Evolutionary conservation across 176 grass and related monocot genomes (phyloP), one percentile per base, ranked within the genome.

Genomic region (Tillandsia fasciculata): DNA sequence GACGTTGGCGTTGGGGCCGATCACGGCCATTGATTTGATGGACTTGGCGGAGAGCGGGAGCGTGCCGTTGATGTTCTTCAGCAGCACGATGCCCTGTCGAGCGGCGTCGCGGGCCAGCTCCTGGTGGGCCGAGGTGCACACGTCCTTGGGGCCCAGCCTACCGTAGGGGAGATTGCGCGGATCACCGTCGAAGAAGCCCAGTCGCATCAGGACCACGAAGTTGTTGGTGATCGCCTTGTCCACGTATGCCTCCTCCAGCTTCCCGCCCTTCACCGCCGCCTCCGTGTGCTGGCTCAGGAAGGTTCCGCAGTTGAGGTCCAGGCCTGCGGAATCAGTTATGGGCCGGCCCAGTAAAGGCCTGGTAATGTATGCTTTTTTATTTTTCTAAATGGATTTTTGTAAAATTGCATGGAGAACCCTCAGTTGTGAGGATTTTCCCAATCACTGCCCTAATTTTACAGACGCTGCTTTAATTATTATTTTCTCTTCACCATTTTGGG

Each of bases 121-220:
- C 84, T 82, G 84, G 83, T 99, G 78, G 57, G 67, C 70, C 2
- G 81, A 6, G 17, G 94, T 82, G 86, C 94, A 99, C 22, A 99
- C 94, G 14, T 99, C 89, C 50, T 77, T 86, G 11, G 89, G 80
- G 26, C 87, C 82, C 10, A 99, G 89, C 13, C 49, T 49, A 12
- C 87, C 87, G 26, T 86, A 99, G 14, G 86, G 76, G 0, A 85
- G 86, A 13, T 92, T 53, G 74, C 89, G 47, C 0, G 94, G 94
- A 26, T 99, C 89, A 11, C 94, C 94, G 47, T 99, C 82, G 49
- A 99, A 99, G 79, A 92, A 99, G 11, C 94, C 94, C 20, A 99
- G 69, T 2, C 94, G 77, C 77, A 99, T 87, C 27, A 92, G 82
- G 49, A 83, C 79, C n/a, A 90, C 33, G 71, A 99, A 90, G 71